phyloP scores from a whole-genome alignment of 1,139 yeast species.

The Scheffersomyces insectosa region DNA sequence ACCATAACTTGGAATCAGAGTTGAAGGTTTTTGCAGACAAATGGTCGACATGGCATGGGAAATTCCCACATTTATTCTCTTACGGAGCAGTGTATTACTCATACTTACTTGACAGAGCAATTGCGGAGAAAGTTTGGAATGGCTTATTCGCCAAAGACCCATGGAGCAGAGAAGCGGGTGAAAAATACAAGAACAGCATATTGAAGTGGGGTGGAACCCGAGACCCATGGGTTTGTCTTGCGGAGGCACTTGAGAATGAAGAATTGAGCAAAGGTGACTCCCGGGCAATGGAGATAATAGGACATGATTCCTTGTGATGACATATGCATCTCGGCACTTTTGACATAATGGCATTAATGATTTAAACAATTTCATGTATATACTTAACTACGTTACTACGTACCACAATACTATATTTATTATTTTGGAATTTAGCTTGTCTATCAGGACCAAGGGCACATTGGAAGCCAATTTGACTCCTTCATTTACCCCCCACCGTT shows the following conservation, averaged over 20 bases:
- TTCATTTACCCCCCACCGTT: too few relatives aligned
- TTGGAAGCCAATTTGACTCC: too few relatives aligned
- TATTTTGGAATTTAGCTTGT: too few relatives aligned
- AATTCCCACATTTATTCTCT: constrained; percentile 89
- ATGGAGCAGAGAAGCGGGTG: constrained; percentile 70
- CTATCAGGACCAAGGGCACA: too few relatives aligned
- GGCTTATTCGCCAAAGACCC: constrained; percentile 72
- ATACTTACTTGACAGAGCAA: constrained; percentile 87
- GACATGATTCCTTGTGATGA: constrained; percentile 6
- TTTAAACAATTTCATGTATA: too few relatives aligned
- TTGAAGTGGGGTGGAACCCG: constrained; percentile 92
- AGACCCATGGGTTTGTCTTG: constrained; percentile 86
- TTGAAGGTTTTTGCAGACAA: constrained; percentile 60
- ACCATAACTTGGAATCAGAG: constrained; percentile 63
- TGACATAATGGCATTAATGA: too few relatives aligned
- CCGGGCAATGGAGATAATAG: constrained; percentile 72
- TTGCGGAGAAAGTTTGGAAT: constrained; percentile 84
- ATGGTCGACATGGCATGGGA: constrained; percentile 87
- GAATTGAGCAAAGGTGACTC: constrained; percentile 66
- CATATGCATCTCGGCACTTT: background rate
- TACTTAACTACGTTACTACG: too few relatives aligned
- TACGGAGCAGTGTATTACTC: constrained; percentile 96
- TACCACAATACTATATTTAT: too few relatives aligned
- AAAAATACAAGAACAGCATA: constrained; percentile 66
- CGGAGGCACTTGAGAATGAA: constrained; percentile 70